A percentile compares a stretch with the other conserved stretches of the same genome.
Evolutionary conservation across 73 alveolate species (phyloP).

Genomic region (Tetrahymena thermophila): DNA sequence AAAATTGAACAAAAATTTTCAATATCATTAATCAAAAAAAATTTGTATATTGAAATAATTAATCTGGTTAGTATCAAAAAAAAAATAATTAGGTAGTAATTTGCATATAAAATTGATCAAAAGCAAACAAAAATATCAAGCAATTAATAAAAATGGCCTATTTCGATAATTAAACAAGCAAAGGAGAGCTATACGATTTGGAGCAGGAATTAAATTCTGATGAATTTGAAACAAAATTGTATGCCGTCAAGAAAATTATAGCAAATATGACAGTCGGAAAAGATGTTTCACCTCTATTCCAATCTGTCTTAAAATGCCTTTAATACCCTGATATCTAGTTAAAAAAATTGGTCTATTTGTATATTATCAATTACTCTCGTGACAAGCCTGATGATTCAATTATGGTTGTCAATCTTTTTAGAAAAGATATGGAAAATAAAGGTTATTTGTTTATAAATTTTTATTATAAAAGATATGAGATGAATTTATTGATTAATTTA

Average conservation of each 20-base stretch:
- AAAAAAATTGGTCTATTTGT: slow-evolving; percentile 37
- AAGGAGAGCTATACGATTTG: background rate
- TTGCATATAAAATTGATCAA: background rate
- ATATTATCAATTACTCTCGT: slow-evolving; percentile 31
- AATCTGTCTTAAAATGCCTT: slow-evolving; percentile 37
- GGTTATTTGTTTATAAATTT: background rate
- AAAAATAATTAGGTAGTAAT: background rate
- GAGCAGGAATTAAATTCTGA: background rate
- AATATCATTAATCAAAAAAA: background rate
- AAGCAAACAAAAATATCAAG: background rate
- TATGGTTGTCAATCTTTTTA: slow-evolving; percentile 34
- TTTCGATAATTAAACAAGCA: background rate
- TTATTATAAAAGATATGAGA: background rate
- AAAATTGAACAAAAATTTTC: background rate
- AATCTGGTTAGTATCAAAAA: background rate
- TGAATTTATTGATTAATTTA: background rate
- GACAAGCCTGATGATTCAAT: slow-evolving; percentile 38
- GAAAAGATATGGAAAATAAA: slow-evolving; percentile 58
- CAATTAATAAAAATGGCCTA: background rate
- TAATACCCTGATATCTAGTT: slow-evolving; percentile 22
- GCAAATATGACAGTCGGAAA: slow-evolving; percentile 39
- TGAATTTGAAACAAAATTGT: background rate
- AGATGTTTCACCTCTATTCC: slow-evolving; percentile 24
- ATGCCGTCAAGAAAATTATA: slow-evolving; percentile 20
- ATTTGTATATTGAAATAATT: background rate